Evolutionary conservation across 148 eudicot species (phyloP).

Genomic region (Camellia lanceoleosa): DNA sequence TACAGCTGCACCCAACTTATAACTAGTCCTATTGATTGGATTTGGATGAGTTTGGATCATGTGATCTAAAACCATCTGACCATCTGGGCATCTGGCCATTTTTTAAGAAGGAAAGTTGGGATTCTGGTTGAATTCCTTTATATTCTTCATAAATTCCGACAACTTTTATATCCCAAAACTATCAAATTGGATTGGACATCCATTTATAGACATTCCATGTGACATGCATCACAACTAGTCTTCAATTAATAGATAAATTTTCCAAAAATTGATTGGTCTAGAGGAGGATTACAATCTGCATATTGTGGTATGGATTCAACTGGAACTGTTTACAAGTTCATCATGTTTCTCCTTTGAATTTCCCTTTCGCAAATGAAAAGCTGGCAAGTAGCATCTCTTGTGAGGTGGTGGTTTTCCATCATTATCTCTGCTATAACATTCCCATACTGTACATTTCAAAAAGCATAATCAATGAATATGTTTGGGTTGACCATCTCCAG

Average conservation of each 20-base stretch:
- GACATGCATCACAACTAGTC: background rate
- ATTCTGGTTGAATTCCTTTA: background rate
- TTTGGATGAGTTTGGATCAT: background rate
- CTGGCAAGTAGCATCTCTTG: background rate
- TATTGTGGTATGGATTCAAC: background rate
- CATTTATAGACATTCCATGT: background rate
- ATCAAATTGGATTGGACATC: too few relatives aligned
- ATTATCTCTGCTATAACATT: background rate
- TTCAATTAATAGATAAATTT: background rate
- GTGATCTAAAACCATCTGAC: background rate
- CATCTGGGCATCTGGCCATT: too few relatives aligned
- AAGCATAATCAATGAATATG: background rate
- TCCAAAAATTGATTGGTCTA: background rate
- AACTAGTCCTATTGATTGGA: too few relatives aligned
- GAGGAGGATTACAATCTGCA: background rate
- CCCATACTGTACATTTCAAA: background rate
- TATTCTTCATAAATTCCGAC: background rate
- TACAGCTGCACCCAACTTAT: background rate
- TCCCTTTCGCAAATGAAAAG: background rate
- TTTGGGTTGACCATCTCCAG: background rate
- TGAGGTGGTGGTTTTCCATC: background rate
- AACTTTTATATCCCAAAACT: background rate
- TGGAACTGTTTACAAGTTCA: background rate
- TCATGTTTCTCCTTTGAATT: background rate
- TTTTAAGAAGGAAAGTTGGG: background rate